Percentiles rank a stretch among this genome's conserved stretches.
Evolutionary conservation across 2,329 filamentous ascomycete genomes (phyloP).

Genomic region (Colletotrichum tofieldiae): DNA sequence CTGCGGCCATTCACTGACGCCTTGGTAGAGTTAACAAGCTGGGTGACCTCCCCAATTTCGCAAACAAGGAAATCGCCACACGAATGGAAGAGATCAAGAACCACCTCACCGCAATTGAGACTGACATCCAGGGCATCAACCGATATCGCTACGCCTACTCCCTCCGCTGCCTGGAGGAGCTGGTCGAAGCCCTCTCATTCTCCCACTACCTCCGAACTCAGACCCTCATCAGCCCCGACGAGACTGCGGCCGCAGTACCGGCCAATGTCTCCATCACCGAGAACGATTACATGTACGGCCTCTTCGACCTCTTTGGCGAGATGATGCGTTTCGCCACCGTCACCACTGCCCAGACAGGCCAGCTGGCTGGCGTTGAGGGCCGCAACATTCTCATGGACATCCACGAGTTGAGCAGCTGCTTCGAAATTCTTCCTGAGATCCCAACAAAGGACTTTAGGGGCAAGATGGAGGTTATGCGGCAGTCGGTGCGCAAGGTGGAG

Average conservation of each 20-base stretch:
- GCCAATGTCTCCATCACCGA: constrained; percentile 76
- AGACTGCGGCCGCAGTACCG: constrained; percentile 68
- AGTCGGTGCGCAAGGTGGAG: constrained; percentile 95
- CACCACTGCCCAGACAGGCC: constrained; percentile 82
- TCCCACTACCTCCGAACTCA: constrained; percentile 88
- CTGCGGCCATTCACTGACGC: constrained; percentile 26
- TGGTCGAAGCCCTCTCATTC: constrained; percentile 92
- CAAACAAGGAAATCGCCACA: constrained; percentile 78
- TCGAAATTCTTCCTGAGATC: constrained; percentile 80
- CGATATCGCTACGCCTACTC: constrained; percentile 85
- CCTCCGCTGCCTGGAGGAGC: constrained; percentile 92
- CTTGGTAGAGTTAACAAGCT: constrained; percentile 36
- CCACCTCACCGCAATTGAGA: constrained; percentile 77
- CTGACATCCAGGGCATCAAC: constrained; percentile 85
- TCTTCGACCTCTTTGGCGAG: constrained; percentile 96
- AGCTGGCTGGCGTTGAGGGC: constrained; percentile 56
- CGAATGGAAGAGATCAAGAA: constrained; percentile 80
- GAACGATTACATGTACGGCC: constrained; percentile 89
- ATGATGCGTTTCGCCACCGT: constrained; percentile 98
- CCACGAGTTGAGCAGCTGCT: constrained; percentile 80
- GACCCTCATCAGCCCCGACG: constrained; percentile 77
- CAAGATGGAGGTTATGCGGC: constrained; percentile 90
- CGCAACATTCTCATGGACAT: constrained; percentile 85
- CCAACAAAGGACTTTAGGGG: constrained; percentile 73
- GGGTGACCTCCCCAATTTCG: constrained; percentile 51